phyloP scores from a whole-genome alignment of 495 filamentous ascomycete species.

The Trichodelitschia bisporula region DNA sequence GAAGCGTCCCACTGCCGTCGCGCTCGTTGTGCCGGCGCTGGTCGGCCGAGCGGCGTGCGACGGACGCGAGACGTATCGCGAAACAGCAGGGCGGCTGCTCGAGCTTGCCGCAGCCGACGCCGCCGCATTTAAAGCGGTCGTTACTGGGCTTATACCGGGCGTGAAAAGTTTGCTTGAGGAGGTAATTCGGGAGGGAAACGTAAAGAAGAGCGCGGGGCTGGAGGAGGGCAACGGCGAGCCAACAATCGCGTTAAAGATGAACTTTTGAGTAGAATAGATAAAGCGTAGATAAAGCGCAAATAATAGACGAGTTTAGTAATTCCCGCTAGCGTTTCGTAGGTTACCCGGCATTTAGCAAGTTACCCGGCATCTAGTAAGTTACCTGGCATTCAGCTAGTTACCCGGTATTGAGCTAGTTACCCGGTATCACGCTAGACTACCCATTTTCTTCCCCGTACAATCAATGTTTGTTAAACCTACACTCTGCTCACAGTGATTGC shows the following conservation, averaged over 20 bases:
- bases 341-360: no score
- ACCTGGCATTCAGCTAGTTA: no score
- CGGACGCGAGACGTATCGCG: conserved; percentile 25
- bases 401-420: no score
- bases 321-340: no score
- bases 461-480: no score
- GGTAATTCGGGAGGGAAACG: conserved; percentile 38
- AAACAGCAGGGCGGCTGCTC: conserved; percentile 51
- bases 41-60: conserved; percentile 38
- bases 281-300: no score
- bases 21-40: conserved; percentile 56
- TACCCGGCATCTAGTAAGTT: no score
- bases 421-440: no score
- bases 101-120: conserved; percentile 62
- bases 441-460: no score
- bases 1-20: no score
- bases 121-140: conserved; percentile 44
- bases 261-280: conserved; percentile 36
- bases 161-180: conserved; percentile 64
- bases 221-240: conserved; percentile 31
- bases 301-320: neutral
- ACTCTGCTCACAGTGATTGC: no score
- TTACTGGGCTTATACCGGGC: conserved; percentile 40
- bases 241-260: conserved; percentile 82
- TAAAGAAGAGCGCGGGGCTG: conserved; percentile 13